Base-by-base conservation (phyloP, 2,329 filamentous ascomycete genomes). In the Juglanconis juglandina region DNA sequence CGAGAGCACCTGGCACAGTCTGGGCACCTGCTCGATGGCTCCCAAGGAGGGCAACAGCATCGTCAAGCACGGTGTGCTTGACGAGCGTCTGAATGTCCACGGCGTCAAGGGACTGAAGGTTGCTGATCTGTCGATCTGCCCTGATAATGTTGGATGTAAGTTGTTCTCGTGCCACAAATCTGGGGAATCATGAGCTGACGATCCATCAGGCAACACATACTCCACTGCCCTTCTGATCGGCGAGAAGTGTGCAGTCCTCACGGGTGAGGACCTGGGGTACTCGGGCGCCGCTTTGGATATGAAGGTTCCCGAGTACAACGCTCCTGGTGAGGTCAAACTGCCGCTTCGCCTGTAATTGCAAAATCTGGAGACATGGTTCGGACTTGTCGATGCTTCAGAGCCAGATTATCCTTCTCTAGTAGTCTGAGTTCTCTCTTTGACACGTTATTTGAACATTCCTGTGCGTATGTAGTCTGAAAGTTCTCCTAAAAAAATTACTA, bases 101-200 rank as follows among this genome's bases (percentile, higher is more conserved):
- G 89, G 88, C 55, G 88, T 91, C 65, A 82, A 90, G 78, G 86
- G 87, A 14, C 81, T 92, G 67, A 92, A 92, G 81, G 88, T 92
- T 32, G 88, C 88, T 11, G 89, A 92, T 72, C 73, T 92, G 49
- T 87, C 82, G 54, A 90, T 92, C 77, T 92, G 88, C 73, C 89
- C 89, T 0, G 88, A 92, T 73, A 92, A 92, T 65, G 88, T 92
- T 30, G 89, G 87, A 63, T 87, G 85, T 75, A 87, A 87, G 60
- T 62, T 24, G 24, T 24, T 24, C 24, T 24, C 24, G 7, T 5
- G 0, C 7, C 73, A 87, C 83, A 66, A 1, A 13, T 24, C 85
- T 72, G 79, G 77, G 10, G 63, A 65, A 74, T 68, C 63, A 68
- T 70, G 4, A n/a, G 13, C 50, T 42, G 8, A 61, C 5, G 1